Evolutionary conservation across 371 early-diverging fungal species (phyloP).

Genomic region (Basidiobolus meristosporus): DNA sequence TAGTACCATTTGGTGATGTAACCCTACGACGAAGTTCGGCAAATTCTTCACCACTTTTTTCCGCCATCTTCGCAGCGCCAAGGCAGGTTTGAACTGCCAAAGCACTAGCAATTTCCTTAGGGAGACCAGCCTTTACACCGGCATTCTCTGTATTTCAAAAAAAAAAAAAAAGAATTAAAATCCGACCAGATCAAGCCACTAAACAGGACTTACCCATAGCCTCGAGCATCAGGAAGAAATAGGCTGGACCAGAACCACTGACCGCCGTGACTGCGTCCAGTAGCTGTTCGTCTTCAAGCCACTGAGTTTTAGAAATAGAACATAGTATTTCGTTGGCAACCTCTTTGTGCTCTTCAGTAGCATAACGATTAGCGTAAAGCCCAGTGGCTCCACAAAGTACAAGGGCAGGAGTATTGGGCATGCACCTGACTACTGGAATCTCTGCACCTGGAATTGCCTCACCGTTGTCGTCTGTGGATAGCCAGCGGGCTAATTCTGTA

Average conservation of each 20-base stretch:
- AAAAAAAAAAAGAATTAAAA: no score
- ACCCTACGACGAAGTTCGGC: conserved; percentile 66
- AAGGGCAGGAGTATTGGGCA: conserved; percentile 90
- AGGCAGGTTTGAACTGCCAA: conserved; percentile 76
- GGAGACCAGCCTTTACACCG: conserved; percentile 58
- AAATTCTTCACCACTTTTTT: conserved; percentile 13
- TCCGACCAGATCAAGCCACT: no score
- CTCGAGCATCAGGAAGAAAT: conserved; percentile 83
- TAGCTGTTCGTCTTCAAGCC: conserved; percentile 55
- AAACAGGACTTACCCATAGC: no score
- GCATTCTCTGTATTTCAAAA: no score
- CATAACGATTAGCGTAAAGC: conserved; percentile 39
- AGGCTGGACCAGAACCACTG: conserved; percentile 82
- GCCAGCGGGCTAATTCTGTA: conserved; percentile 50
- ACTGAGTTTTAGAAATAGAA: conserved; percentile 55
- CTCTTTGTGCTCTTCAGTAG: conserved; percentile 31
- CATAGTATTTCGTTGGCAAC: conserved; percentile 43
- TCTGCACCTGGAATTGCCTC: conserved; percentile 1
- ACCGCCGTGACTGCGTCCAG: conserved; percentile 81
- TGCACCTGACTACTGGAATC: conserved; percentile 60
- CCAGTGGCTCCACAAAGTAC: conserved; percentile 78
- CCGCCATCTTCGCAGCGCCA: conserved; percentile 77
- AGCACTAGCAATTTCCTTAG: conserved; percentile 46
- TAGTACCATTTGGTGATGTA: conserved; percentile 87
- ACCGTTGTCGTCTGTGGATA: conserved; percentile 12